Percentiles rank a stretch among this genome's conserved stretches.
phyloP scores from a whole-genome alignment of 805 yeast species.

The Komagataella pastoris region DNA sequence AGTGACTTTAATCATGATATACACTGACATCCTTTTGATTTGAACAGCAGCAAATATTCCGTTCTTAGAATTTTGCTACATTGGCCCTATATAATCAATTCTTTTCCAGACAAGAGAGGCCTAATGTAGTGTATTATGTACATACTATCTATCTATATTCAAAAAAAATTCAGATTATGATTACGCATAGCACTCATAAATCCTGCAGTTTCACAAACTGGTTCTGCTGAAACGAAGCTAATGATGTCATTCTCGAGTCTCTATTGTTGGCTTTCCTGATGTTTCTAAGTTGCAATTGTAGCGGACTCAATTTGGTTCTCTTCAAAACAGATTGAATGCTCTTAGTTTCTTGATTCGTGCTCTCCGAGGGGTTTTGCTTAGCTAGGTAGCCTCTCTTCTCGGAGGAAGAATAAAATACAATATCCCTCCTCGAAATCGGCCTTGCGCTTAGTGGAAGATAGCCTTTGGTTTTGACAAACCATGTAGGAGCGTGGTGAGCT shows the following conservation, averaged over 20 bases:
- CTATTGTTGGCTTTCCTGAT: neutral
- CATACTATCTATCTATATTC: neutral
- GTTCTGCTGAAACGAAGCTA: neutral
- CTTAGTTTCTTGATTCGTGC: neutral
- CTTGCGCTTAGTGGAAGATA: conserved; percentile 75
- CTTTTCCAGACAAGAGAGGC: too few relatives aligned
- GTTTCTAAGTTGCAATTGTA: neutral
- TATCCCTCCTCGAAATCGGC: conserved; percentile 74
- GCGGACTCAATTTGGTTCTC: neutral
- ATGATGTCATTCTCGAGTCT: neutral
- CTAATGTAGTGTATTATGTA: neutral
- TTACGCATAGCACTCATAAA: neutral
- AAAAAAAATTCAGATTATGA: too few relatives aligned
- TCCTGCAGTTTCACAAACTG: neutral
- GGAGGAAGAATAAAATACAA: conserved; percentile 61
- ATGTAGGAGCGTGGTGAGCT: conserved; percentile 67
- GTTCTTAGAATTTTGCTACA: too few relatives aligned
- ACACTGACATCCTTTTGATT: too few relatives aligned
- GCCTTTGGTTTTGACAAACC: conserved; percentile 57
- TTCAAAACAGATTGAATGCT: neutral
- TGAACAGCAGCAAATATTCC: too few relatives aligned
- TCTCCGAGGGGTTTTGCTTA: conserved; percentile 9
- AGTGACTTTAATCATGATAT: too few relatives aligned
- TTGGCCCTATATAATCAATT: too few relatives aligned
- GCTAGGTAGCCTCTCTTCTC: conserved; percentile 66